Base-by-base conservation (phyloP, 176 grass and related monocot genomes). In the Tillandsia fasciculata region DNA sequence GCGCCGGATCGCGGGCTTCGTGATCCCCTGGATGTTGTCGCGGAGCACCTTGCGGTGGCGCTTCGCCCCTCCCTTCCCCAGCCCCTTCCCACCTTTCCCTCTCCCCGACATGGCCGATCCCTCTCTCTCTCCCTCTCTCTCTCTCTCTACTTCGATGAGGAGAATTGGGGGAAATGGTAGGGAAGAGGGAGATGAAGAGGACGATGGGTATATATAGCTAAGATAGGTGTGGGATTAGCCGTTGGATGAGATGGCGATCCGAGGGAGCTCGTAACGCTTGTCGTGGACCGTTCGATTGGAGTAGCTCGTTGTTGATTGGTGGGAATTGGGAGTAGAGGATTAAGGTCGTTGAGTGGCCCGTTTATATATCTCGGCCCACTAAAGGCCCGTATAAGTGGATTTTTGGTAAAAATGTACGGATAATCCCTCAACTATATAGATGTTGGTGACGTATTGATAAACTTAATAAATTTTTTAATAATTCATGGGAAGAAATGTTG, bases 1-100 rank as follows among this genome's bases (percentile, higher is more conserved):
- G 14, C 73, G 73, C 73, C 73, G 73, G 50, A 76, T 76, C 64
- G 73, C 73, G 13, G 73, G 73, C 50, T 76, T 76, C 23, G 73
- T 76, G 48, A 76, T 76, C 12, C 73, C 73, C 26, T 76, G 73
- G 64, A 76, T 67, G 50, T 76, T 76, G 64, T 76, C 73, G 14
- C 73, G 73, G 26, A 76, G 73, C 2, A 76, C 73, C 73, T 76
- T 76, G 12, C 73, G 73, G 10, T 76, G 73, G 9, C 73, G 73
- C 73, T 76, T 76, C 50, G 73, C 73, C 13, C 73, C 73, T 26
- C 64, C 73, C 73, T 76, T 76, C 1, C 73, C 73, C 64, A 76
- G 54, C 7, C 73, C 73, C 73, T 76, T 76, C 10, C 73, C 73
- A 13, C 73, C 73, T 26, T 76, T 76, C 13, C 73, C 73, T n/a